Conservation (phyloP, 2,329 filamentous ascomycete genomes). For the Talaromyces albobiverticillius region DNA sequence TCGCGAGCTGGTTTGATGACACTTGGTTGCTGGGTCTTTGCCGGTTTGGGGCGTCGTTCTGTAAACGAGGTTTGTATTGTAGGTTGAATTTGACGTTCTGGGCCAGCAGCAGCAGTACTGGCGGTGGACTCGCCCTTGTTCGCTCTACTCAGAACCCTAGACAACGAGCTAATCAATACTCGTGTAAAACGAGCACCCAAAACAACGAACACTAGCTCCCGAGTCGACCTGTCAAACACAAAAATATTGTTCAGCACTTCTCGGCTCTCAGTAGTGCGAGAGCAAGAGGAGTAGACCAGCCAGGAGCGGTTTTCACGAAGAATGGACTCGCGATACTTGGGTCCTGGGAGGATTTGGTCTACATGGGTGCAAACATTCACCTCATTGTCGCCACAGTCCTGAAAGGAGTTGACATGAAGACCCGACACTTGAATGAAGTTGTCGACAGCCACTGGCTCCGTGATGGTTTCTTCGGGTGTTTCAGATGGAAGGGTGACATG, state of each 20-base stretch:
- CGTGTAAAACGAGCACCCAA: slow-evolving; percentile 15
- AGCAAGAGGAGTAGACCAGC: not conserved
- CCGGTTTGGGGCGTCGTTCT: not conserved
- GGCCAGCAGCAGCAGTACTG: not conserved
- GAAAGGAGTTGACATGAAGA: slow-evolving; percentile 26
- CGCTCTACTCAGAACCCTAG: not conserved
- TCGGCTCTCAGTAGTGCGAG: slow-evolving; percentile 2
- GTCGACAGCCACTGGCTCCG: slow-evolving; percentile 19
- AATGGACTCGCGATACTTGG: slow-evolving; percentile 19
- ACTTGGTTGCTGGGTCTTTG: not conserved
- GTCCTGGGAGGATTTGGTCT: slow-evolving; percentile 3
- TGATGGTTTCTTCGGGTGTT: not conserved
- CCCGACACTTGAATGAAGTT: slow-evolving; percentile 30
- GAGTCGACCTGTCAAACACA: slow-evolving; percentile 20
- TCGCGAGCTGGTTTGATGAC: not conserved
- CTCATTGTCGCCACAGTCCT: slow-evolving; percentile 16
- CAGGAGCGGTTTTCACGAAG: not conserved
- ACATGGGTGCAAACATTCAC: slow-evolving; percentile 20
- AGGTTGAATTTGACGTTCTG: not conserved
- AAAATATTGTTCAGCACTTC: slow-evolving; percentile 22
- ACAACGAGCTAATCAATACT: not conserved
- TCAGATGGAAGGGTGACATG: not conserved
- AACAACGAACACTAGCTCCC: slow-evolving; percentile 19
- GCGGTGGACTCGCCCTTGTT: slow-evolving; percentile 15
- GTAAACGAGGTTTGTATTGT: not conserved